Evolutionary conservation across 352 stramenopile species (phyloP).

Genomic region (Phytopythium litorale): DNA sequence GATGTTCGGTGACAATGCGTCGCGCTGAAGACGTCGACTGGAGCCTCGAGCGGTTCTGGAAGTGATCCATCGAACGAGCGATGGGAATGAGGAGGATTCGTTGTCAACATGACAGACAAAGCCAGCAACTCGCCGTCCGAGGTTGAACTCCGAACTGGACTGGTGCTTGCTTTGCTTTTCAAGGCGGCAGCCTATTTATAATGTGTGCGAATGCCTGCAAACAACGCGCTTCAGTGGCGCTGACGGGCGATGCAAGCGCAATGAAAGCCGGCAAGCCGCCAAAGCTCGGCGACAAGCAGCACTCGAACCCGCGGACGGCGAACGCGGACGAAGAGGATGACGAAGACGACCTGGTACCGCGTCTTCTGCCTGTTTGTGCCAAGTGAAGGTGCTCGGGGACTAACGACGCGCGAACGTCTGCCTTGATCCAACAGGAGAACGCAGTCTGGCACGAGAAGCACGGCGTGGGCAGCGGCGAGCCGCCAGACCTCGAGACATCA

Average conservation of each 20-base stretch:
- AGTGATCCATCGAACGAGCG: no score
- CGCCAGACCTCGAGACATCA: constrained; percentile 26
- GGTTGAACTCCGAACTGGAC: no score
- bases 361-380: neutral
- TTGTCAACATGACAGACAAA: no score
- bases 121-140: no score
- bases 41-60: no score
- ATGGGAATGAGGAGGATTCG: no score
- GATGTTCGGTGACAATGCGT: no score
- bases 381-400: neutral
- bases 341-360: constrained; percentile 3
- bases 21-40: no score
- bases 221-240: no score
- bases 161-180: no score
- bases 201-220: no score
- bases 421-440: constrained; percentile 32
- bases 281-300: neutral
- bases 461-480: constrained; percentile 4
- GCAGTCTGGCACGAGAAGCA: constrained; percentile 65
- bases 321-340: neutral
- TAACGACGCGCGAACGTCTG: neutral
- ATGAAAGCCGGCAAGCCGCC: neutral
- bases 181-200: no score
- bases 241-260: neutral
- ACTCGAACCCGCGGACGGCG: neutral